Evolutionary conservation across 2,329 filamentous ascomycete species (phyloP).

Genomic region (Chalaropsis ovoidea): DNA sequence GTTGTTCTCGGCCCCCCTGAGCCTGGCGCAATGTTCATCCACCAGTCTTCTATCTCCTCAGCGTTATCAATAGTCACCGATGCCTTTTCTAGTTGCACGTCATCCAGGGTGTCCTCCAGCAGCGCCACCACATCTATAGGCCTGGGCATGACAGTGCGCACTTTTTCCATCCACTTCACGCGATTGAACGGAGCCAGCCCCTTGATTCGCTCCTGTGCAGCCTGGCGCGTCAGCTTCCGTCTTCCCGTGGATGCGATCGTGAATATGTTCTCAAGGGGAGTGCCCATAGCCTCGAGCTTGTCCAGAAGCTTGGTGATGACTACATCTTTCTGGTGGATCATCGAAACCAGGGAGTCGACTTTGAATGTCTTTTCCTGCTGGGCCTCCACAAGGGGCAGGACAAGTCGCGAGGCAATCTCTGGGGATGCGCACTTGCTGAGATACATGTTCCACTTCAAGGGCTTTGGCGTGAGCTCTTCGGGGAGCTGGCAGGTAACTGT

Average conservation of each 20-base stretch:
- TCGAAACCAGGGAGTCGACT: constrained; percentile 36
- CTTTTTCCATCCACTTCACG: constrained; percentile 4
- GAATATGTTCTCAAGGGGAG: constrained; percentile 46
- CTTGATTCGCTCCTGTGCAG: constrained; percentile 41
- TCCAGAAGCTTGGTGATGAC: constrained; percentile 44
- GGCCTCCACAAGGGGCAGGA: constrained; percentile 43
- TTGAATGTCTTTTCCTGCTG: constrained; percentile 36
- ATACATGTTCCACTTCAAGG: constrained; percentile 55
- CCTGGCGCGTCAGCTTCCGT: constrained; percentile 37
- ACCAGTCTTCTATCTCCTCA: constrained; percentile 17
- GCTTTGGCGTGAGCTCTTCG: constrained; percentile 41
- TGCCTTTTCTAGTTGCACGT: constrained; percentile 8
- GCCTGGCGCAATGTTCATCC: constrained; percentile 16
- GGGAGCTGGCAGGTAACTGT: constrained; percentile 52
- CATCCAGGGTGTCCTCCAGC: constrained; percentile 16
- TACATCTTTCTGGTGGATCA: constrained; percentile 43
- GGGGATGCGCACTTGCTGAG: constrained; percentile 40
- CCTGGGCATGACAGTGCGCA: not conserved
- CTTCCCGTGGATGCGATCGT: constrained; percentile 39
- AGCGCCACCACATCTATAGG: not conserved
- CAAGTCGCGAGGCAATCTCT: constrained; percentile 40
- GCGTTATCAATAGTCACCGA: not conserved
- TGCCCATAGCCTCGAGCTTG: constrained; percentile 45
- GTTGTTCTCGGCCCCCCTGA: constrained; percentile 13
- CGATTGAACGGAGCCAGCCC: constrained; percentile 41